Conservation (phyloP, 208 protist species). For the Herpetomonas samuelpessoai region DNA sequence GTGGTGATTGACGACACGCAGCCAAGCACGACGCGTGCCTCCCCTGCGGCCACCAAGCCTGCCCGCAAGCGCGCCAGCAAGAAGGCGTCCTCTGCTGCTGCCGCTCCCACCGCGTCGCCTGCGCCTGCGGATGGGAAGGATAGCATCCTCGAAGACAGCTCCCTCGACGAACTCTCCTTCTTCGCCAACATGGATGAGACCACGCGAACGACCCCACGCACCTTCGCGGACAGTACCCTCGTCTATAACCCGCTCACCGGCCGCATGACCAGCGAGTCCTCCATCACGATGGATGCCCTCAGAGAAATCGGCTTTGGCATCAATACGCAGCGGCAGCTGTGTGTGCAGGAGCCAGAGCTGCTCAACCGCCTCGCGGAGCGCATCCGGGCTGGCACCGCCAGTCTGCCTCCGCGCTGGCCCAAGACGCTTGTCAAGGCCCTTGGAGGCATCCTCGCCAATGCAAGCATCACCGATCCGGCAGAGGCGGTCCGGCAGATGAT, state of each 20-base stretch:
- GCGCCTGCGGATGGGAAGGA: background rate
- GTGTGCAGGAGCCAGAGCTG: slow-evolving; percentile 47
- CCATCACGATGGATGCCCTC: slow-evolving; percentile 48
- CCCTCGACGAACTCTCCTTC: slow-evolving; percentile 4
- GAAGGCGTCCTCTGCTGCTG: background rate
- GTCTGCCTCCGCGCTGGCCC: slow-evolving; percentile 70
- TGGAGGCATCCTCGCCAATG: slow-evolving; percentile 57
- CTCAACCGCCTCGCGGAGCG: slow-evolving; percentile 64
- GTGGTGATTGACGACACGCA: background rate
- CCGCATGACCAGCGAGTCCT: slow-evolving; percentile 79
- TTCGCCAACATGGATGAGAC: slow-evolving; percentile 10
- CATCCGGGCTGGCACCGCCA: slow-evolving; percentile 46
- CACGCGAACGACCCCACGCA: background rate
- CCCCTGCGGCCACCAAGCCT: background rate
- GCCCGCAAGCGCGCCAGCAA: background rate
- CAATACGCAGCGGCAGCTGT: slow-evolving; percentile 66
- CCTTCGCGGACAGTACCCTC: slow-evolving; percentile 30
- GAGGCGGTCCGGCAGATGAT: slow-evolving; percentile 78
- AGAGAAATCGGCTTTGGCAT: slow-evolving; percentile 76
- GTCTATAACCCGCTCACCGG: slow-evolving; percentile 85
- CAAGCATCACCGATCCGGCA: slow-evolving; percentile 60
- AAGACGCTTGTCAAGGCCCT: slow-evolving; percentile 56
- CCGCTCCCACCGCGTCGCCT: background rate
- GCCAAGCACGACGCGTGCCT: no score
- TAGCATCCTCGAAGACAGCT: background rate